Evolutionary conservation across 257 asterid species (phyloP).

Genomic region (Lantana camara): DNA sequence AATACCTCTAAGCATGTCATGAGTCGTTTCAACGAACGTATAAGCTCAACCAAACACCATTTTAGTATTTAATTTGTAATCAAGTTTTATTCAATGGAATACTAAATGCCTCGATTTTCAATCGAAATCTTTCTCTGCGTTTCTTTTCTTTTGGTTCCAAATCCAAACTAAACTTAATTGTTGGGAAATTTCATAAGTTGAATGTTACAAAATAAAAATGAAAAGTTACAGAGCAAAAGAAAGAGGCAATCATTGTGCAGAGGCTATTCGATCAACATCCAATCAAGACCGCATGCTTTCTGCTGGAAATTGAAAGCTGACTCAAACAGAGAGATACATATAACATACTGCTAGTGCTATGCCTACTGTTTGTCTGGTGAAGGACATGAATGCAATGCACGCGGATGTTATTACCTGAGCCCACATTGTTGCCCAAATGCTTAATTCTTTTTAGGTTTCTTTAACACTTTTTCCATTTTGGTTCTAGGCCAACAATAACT

Average conservation of each 20-base stretch:
- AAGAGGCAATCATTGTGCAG: not conserved
- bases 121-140: not conserved
- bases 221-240: not conserved
- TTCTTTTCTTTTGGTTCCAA: too few relatives aligned
- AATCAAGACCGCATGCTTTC: slow-evolving; percentile 36
- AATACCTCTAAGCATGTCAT: too few relatives aligned
- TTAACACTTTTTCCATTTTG: not conserved
- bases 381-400: slow-evolving; percentile 44
- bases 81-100: not conserved
- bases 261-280: not conserved
- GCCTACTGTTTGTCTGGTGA: slow-evolving; percentile 26
- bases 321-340: slow-evolving; percentile 27
- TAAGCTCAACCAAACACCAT: too few relatives aligned
- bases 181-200: not conserved
- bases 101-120: not conserved
- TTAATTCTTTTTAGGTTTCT: not conserved
- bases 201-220: not conserved
- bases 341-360: too few relatives aligned
- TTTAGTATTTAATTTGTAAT: too few relatives aligned
- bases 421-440: slow-evolving; percentile 28
- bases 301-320: slow-evolving; percentile 34
- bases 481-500: not conserved
- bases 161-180: not conserved
- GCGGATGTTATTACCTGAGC: slow-evolving; percentile 35
- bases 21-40: too few relatives aligned